A percentile compares a stretch with the other conserved stretches of the same genome.
phyloP scores from a whole-genome alignment of 2,329 filamentous ascomycete species.

The Stromatinia cepivora region DNA sequence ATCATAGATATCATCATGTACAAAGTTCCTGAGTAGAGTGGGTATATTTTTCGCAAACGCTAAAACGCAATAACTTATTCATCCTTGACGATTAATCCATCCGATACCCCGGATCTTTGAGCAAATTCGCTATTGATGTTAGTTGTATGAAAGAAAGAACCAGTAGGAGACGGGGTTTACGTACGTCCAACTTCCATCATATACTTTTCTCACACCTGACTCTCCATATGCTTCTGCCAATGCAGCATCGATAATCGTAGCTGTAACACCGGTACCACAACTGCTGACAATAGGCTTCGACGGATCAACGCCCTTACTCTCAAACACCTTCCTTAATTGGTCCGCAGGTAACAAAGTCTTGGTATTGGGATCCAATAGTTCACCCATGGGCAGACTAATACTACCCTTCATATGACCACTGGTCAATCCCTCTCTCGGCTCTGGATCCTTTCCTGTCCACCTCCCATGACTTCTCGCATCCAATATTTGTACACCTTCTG shows the following conservation, averaged over 20 bases:
- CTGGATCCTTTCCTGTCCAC: constrained; percentile 79
- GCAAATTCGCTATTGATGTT: constrained; percentile 60
- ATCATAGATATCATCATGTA: constrained; percentile 20
- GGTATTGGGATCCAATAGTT: constrained; percentile 77
- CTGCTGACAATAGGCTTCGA: constrained; percentile 79
- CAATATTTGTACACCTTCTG: constrained; percentile 81
- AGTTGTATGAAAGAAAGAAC: neutral
- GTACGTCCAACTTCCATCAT: constrained; percentile 98
- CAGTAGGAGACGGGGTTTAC: constrained; percentile 43
- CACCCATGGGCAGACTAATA: constrained; percentile 76
- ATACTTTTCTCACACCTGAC: constrained; percentile 69
- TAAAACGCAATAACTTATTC: constrained; percentile 27
- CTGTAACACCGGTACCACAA: constrained; percentile 93
- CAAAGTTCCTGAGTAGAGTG: constrained; percentile 21
- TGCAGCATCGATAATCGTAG: constrained; percentile 85
- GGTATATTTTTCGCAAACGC: constrained; percentile 22
- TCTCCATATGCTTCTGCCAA: constrained; percentile 75
- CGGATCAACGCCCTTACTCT: constrained; percentile 76
- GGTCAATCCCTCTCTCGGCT: constrained; percentile 81
- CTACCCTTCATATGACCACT: constrained; percentile 92
- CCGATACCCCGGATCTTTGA: constrained; percentile 60
- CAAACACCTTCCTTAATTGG: constrained; percentile 73
- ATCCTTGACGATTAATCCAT: constrained; percentile 61
- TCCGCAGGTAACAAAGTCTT: constrained; percentile 75
- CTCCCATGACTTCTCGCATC: constrained; percentile 81